These are phyloP conservation scores for Podaxis sp. DNA, from an alignment of 768 basidiomycete species.

Conservation along the genomic window DNA sequence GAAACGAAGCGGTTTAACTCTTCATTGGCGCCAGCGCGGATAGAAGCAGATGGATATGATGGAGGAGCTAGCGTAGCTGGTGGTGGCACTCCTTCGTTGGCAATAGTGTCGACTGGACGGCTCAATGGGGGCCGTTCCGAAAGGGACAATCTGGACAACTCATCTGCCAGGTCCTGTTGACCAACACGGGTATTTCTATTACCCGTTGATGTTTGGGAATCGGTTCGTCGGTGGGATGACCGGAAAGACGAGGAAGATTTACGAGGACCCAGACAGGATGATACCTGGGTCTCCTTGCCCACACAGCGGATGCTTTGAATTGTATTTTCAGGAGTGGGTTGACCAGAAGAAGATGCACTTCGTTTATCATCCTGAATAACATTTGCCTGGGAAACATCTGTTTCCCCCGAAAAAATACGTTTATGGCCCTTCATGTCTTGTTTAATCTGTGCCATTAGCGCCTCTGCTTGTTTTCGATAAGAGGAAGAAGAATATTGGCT, in stretches of 20 bases:
- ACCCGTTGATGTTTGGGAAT: conserved; percentile 24
- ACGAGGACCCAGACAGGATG: conserved; percentile 26
- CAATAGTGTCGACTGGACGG: conserved; percentile 19
- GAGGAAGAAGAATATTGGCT: conserved; percentile 58
- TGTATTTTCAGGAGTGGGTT: conserved; percentile 17
- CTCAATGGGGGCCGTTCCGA: conserved; percentile 20
- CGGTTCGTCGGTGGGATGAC: conserved; percentile 21
- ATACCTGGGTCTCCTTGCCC: conserved; percentile 34
- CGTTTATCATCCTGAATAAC: conserved; percentile 32
- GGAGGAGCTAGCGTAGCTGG: conserved; percentile 31
- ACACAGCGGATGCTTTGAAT: conserved; percentile 7
- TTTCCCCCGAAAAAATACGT: conserved; percentile 69
- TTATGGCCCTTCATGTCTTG: conserved; percentile 74
- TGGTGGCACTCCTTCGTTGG: conserved; percentile 18
- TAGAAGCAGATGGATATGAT: conserved; percentile 52
- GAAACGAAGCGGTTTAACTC: conserved; percentile 91
- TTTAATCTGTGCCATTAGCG: conserved; percentile 84
- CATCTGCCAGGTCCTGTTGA: conserved; percentile 20
- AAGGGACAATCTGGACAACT: conserved; percentile 28
- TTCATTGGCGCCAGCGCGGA: conserved; percentile 54
- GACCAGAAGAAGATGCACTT: not conserved
- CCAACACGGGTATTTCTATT: not conserved
- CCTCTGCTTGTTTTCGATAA: conserved; percentile 76
- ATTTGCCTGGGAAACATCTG: conserved; percentile 48
- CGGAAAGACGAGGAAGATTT: conserved; percentile 32